Conservation (phyloP, 2,329 filamentous ascomycete species). For the Diplodia sapinea region DNA sequence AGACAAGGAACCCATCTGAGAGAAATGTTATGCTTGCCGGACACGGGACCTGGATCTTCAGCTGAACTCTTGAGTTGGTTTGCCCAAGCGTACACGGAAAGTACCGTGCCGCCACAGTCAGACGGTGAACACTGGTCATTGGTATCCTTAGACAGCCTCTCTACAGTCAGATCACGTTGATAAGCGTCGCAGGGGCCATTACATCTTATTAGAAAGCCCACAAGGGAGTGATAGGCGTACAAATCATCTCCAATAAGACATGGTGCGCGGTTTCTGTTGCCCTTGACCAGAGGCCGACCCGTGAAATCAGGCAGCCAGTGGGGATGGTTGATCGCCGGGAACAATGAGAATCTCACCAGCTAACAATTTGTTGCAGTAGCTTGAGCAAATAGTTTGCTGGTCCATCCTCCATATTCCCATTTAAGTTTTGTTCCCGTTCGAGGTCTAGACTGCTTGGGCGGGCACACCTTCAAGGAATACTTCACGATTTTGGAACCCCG, state of each 20-base stretch:
- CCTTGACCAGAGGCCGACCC: too few species aligned
- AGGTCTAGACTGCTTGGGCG: background rate
- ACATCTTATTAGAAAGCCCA: too few species aligned
- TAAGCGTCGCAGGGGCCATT: background rate
- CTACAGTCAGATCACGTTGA: background rate
- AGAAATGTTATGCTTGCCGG: conserved; percentile 60
- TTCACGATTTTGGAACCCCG: background rate
- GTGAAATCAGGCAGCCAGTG: too few species aligned
- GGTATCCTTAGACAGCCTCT: background rate
- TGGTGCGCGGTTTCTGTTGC: too few species aligned
- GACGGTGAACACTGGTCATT: background rate
- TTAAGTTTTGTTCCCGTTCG: background rate
- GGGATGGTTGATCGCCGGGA: too few species aligned
- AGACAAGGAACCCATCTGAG: conserved; percentile 71
- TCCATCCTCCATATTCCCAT: background rate
- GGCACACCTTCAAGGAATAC: background rate
- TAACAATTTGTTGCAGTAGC: too few species aligned
- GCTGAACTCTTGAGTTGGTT: conserved; percentile 59
- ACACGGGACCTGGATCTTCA: conserved; percentile 55
- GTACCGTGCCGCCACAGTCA: conserved; percentile 32
- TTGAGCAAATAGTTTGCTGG: too few species aligned
- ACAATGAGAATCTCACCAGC: too few species aligned
- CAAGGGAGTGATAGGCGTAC: too few species aligned
- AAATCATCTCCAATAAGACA: too few species aligned
- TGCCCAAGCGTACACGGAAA: conserved; percentile 67